Evolutionary conservation across 1,284 basidiomycete genomes (phyloP).

Genomic region (Austroboletus olivaceoglutinosus): DNA sequence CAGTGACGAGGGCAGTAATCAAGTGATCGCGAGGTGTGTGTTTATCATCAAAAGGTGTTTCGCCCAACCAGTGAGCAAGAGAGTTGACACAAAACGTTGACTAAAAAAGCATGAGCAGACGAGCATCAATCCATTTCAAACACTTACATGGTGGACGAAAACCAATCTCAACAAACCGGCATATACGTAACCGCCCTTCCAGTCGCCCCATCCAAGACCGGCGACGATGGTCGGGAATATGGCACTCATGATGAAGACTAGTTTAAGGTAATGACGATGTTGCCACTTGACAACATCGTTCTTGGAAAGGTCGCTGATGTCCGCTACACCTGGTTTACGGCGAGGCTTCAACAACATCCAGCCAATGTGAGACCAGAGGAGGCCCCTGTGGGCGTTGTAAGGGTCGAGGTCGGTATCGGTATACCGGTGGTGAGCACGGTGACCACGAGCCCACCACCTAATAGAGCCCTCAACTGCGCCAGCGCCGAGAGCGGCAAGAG

Average conservation of each 20-base stretch:
- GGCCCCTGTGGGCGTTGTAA: constrained; percentile 86
- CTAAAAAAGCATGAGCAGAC: constrained; percentile 37
- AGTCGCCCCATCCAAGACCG: constrained; percentile 83
- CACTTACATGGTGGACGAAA: constrained; percentile 86
- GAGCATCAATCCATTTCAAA: not conserved
- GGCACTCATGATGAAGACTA: constrained; percentile 75
- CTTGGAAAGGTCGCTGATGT: constrained; percentile 81
- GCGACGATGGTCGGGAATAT: constrained; percentile 75
- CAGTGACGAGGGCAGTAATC: constrained; percentile 82
- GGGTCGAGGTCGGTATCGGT: constrained; percentile 96
- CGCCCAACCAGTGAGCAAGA: constrained; percentile 92
- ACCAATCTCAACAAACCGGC: constrained; percentile 80
- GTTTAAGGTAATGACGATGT: constrained; percentile 73
- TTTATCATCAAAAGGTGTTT: constrained; percentile 92
- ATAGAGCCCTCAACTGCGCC: constrained; percentile 91
- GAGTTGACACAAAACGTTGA: constrained; percentile 97
- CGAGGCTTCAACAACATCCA: constrained; percentile 95
- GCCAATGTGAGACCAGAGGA: constrained; percentile 79
- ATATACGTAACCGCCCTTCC: constrained; percentile 80
- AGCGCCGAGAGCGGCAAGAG: constrained; percentile 75
- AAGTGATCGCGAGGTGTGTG: constrained; percentile 90
- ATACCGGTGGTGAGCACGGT: constrained; percentile 92
- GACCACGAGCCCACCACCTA: constrained; percentile 93
- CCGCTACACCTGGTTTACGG: constrained; percentile 83
- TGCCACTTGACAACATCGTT: constrained; percentile 84